Conservation (phyloP, 441 rosid genomes). For the Eruca vesicaria region DNA sequence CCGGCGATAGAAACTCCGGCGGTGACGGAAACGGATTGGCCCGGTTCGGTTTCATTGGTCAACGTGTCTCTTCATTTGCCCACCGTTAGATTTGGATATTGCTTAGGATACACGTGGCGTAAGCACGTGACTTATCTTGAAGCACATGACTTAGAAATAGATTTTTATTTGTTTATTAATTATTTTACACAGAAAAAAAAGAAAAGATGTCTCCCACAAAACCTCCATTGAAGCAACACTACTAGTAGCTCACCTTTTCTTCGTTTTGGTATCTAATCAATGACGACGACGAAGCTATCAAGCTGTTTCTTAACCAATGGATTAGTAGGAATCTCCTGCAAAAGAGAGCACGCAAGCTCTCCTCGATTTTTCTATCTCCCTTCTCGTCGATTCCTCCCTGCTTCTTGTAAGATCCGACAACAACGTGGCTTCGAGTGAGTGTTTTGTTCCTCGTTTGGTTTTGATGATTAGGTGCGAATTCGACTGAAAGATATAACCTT, state of each 20-base stretch:
- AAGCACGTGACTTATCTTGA: not conserved
- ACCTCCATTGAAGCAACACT: conserved; percentile 34
- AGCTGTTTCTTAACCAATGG: conserved; percentile 50
- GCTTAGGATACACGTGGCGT: conserved; percentile 29
- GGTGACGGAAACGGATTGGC: not conserved
- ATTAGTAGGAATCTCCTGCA: conserved; percentile 30
- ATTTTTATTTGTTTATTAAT: not conserved
- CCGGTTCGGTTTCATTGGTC: not conserved
- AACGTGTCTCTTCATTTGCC: not conserved
- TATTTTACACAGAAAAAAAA: not conserved
- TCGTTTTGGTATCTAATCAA: conserved; percentile 20
- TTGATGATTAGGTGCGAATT: not conserved
- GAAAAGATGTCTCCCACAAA: too few relatives aligned
- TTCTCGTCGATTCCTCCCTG: conserved; percentile 48
- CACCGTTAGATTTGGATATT: conserved; percentile 33
- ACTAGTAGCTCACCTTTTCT: conserved; percentile 5
- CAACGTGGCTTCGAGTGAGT: conserved; percentile 62
- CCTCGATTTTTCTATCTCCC: conserved; percentile 41
- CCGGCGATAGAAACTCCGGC: not conserved
- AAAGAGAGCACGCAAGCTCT: conserved; percentile 23
- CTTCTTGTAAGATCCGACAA: conserved; percentile 74
- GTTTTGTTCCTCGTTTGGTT: not conserved
- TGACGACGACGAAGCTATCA: conserved; percentile 65
- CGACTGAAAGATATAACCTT: not conserved
- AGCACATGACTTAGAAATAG: not conserved